A percentile compares a stretch with the other conserved stretches of the same genome.
These are phyloP conservation scores for Rhodosporidiobolus odoratus DNA, from an alignment of 768 basidiomycete genomes.

Conservation along the genomic window DNA sequence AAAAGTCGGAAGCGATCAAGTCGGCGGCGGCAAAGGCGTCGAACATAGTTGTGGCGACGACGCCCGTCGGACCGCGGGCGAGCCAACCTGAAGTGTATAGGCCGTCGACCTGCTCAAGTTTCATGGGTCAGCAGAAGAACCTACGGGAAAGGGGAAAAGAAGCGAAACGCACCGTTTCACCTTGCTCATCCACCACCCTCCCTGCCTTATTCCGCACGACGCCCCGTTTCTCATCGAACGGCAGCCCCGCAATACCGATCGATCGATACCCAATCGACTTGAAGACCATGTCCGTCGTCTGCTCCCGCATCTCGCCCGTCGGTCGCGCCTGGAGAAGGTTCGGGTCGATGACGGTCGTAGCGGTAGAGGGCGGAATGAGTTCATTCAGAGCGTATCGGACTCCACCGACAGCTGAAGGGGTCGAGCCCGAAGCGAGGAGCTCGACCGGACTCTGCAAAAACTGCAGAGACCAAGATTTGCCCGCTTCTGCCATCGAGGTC, in stretches of 20 bases:
- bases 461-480: conserved; percentile 74
- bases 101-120: conserved; percentile 46
- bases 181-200: conserved; percentile 45
- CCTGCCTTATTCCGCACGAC: conserved; percentile 52
- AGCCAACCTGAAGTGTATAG: conserved; percentile 97
- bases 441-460: conserved; percentile 69
- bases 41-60: conserved; percentile 88
- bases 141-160: conserved; percentile 40
- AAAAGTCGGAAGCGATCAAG: conserved; percentile 61
- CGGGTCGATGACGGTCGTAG: conserved; percentile 43
- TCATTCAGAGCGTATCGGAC: conserved; percentile 30
- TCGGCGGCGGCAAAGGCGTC: conserved; percentile 77
- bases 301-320: conserved; percentile 55
- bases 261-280: conserved; percentile 78
- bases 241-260: conserved; percentile 41
- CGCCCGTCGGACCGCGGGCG: conserved; percentile 80
- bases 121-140: neutral
- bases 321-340: conserved; percentile 50
- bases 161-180: conserved; percentile 43
- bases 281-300: conserved; percentile 70
- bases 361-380: conserved; percentile 3
- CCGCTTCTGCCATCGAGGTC: conserved; percentile 56
- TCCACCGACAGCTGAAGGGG: neutral
- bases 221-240: conserved; percentile 47
- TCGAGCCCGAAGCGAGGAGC: conserved; percentile 35